Evolutionary conservation across 176 grass and related monocot genomes (phyloP).

Genomic region (Musa beccarii): DNA sequence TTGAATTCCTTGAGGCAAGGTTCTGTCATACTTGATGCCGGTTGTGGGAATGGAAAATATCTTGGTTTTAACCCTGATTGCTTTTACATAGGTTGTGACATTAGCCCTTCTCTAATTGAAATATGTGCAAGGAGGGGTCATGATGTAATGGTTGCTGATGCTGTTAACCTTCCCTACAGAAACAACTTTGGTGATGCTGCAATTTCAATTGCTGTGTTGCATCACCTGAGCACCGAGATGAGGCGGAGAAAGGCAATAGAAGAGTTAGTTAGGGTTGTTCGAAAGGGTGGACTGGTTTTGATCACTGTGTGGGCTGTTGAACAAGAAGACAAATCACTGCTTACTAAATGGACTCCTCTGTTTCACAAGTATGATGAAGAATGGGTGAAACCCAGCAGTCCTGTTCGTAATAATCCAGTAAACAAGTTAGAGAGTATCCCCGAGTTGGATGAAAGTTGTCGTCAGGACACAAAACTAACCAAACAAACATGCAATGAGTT

Average conservation of each 20-base stretch:
- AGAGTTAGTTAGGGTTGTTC: constrained; percentile 77
- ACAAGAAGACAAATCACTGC: constrained; percentile 65
- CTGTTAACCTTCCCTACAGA: constrained; percentile 81
- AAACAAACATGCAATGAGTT: constrained; percentile 25
- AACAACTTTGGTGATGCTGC: constrained; percentile 66
- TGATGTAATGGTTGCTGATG: constrained; percentile 88
- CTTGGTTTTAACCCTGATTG: constrained; percentile 73
- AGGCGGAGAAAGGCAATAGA: constrained; percentile 80
- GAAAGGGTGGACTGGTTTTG: constrained; percentile 70
- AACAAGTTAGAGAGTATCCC: constrained; percentile 57
- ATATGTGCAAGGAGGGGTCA: constrained; percentile 68
- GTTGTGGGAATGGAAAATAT: constrained; percentile 96
- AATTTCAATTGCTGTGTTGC: constrained; percentile 87
- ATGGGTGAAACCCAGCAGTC: constrained; percentile 57
- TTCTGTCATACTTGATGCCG: constrained; percentile 72
- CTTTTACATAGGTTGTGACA: constrained; percentile 82
- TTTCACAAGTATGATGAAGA: constrained; percentile 89
- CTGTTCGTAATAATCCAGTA: constrained; percentile 36
- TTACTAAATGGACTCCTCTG: constrained; percentile 84
- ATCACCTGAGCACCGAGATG: constrained; percentile 80
- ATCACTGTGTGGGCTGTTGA: constrained; percentile 94
- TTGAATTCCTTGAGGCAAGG: constrained; percentile 57
- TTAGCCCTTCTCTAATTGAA: constrained; percentile 60
- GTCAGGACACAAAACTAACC: neutral
- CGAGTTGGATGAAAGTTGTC: constrained; percentile 43